phyloP scores from a whole-genome alignment of 768 basidiomycete genomes.

The Suillus weaverae region DNA sequence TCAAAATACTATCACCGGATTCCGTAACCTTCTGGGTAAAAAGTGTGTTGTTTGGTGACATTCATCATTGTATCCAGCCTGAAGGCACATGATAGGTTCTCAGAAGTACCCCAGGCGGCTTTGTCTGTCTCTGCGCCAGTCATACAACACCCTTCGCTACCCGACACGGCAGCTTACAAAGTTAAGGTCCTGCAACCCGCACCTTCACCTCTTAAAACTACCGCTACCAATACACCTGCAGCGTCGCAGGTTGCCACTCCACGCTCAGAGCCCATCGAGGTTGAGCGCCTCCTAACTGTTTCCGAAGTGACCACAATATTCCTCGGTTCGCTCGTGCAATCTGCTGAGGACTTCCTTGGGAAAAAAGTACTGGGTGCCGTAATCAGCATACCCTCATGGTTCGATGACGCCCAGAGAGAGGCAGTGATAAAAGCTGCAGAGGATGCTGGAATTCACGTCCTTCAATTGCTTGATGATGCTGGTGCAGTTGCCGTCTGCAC shows the following conservation, averaged over 20 bases:
- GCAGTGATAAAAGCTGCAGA: slow-evolving; percentile 74
- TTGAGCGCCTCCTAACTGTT: slow-evolving; percentile 73
- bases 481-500: slow-evolving; percentile 67
- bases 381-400: slow-evolving; percentile 78
- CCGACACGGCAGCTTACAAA: slow-evolving; percentile 80
- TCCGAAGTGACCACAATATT: slow-evolving; percentile 85
- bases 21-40: slow-evolving; percentile 91
- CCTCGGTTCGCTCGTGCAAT: slow-evolving; percentile 78
- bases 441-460: slow-evolving; percentile 78
- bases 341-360: slow-evolving; percentile 90
- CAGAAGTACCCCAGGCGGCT: slow-evolving; percentile 62
- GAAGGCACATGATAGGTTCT: slow-evolving; percentile 54
- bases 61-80: neutral
- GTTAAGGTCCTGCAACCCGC: slow-evolving; percentile 80
- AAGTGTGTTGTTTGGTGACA: slow-evolving; percentile 52
- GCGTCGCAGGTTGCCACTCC: slow-evolving; percentile 71
- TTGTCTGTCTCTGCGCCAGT: slow-evolving; percentile 62
- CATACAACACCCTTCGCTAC: slow-evolving; percentile 69
- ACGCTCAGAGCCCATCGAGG: slow-evolving; percentile 66
- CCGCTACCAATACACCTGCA: slow-evolving; percentile 58
- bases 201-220: slow-evolving; percentile 63
- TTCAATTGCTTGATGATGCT: slow-evolving; percentile 87
- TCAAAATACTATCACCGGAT: slow-evolving; percentile 91
- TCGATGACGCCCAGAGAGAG: slow-evolving; percentile 62
- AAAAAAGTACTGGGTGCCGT: slow-evolving; percentile 78